A percentile compares a stretch with the other conserved stretches of the same genome.
These are phyloP conservation scores for Agarophyton chilense DNA, from an alignment of 23 red algal genomes.

Conservation along the genomic window DNA sequence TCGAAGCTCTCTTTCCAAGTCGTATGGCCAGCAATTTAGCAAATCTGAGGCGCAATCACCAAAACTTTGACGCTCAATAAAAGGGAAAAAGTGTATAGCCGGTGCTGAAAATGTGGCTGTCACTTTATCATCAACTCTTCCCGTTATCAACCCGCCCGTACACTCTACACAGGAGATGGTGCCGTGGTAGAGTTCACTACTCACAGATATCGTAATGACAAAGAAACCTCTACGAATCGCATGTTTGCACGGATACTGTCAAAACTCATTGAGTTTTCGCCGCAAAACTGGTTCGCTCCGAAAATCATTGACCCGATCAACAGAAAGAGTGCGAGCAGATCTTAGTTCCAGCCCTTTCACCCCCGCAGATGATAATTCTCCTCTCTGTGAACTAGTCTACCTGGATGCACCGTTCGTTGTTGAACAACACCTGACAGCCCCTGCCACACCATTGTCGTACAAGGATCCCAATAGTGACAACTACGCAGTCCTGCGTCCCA, in stretches of 20 bases:
- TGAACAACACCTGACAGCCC: constrained; percentile 23
- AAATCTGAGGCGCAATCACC: too few species aligned
- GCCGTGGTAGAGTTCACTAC: too few species aligned
- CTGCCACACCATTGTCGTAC: background rate
- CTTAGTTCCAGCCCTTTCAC: background rate
- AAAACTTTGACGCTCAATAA: too few species aligned
- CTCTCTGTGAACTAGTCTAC: constrained; percentile 41
- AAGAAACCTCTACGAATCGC: constrained; percentile 39
- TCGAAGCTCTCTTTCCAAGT: too few species aligned
- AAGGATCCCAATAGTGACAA: background rate
- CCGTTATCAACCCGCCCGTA: too few species aligned
- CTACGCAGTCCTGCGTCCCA: constrained; percentile 6
- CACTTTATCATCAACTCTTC: too few species aligned
- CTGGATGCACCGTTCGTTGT: constrained; percentile 63
- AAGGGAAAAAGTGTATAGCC: too few species aligned
- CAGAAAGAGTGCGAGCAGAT: background rate
- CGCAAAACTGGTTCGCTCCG: constrained; percentile 56
- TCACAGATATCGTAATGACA: too few species aligned
- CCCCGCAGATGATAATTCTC: background rate
- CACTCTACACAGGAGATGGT: too few species aligned
- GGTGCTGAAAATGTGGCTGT: too few species aligned
- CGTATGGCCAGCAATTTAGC: too few species aligned
- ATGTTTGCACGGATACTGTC: constrained; percentile 67
- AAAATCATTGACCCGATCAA: constrained; percentile 36
- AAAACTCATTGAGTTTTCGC: constrained; percentile 44